phyloP scores from a whole-genome alignment of 1,139 yeast species.

The Blastobotrys illinoisensis region DNA sequence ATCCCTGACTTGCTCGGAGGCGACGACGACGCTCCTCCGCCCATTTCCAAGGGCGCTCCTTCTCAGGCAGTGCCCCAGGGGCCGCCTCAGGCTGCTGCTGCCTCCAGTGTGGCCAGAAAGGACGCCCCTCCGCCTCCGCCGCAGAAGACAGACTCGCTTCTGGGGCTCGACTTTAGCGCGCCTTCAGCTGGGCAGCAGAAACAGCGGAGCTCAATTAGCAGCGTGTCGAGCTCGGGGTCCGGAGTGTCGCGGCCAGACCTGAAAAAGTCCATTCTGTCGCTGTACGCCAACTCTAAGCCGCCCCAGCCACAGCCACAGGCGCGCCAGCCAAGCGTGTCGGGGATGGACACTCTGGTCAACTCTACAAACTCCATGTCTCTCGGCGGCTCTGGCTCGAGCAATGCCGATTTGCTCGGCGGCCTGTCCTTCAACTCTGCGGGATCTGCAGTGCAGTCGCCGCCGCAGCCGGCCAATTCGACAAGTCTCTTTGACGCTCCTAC shows the following conservation, averaged over 20 bases:
- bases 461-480: background rate
- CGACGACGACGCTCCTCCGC: constrained; percentile 5
- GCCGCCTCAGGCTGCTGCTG: too few species aligned
- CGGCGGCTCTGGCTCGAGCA: constrained; percentile 9
- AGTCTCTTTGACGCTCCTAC: constrained; percentile 13
- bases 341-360: constrained; percentile 1
- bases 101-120: too few species aligned
- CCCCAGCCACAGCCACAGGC: constrained; percentile 11
- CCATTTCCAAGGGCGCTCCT: constrained; percentile 12
- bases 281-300: constrained; percentile 51
- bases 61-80: constrained; percentile 13
- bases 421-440: constrained; percentile 14
- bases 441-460: too few species aligned
- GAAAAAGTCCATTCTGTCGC: constrained; percentile 82
- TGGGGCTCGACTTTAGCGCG: constrained; percentile 32
- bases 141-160: constrained; percentile 22
- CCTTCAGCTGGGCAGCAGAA: constrained; percentile 14
- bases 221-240: background rate
- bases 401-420: constrained; percentile 5
- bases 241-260: constrained; percentile 57
- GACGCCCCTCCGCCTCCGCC: constrained; percentile 16
- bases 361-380: constrained; percentile 5
- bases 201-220: constrained; percentile 1
- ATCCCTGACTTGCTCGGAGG: constrained; percentile 17
- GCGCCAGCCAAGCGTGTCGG: constrained; percentile 15